Base-by-base conservation (phyloP, 768 basidiomycete genomes). In the Mycena leptocephala region DNA sequence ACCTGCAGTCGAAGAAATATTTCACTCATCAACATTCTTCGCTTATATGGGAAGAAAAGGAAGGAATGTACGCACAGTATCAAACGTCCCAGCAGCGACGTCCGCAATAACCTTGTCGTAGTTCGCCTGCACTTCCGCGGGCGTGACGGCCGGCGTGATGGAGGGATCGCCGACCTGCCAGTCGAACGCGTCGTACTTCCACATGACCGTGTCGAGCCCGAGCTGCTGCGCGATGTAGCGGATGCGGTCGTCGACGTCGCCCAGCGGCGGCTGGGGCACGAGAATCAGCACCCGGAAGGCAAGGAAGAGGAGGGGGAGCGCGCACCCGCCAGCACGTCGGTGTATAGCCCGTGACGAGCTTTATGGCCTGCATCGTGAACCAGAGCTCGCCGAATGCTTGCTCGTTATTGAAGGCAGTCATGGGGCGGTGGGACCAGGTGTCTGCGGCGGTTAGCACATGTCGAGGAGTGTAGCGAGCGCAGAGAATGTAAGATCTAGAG, bases 351-450 rank as follows among this genome's bases (percentile, higher is more conserved):
- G 87, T 79, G 22, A 88, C 89, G 28, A 92, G 84, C 77, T 92
- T 91, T 64, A 93, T 89, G 1, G 86, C 84, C 86, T 92, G 77
- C 77, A 92, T 77, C 90, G 91, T 92, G 84, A 95, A 96, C 74
- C 93, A 95, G 22, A 96, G 86, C 82, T 96, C 95, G 5, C 95
- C 95, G 72, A 95, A 95, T 5, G 91, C 93, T 75, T 93, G 85
- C 77, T 91, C 85, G 80, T 92, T 95, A 11, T 88, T 83, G 51
- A 93, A 86, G 2, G 90, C 80, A 0, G 93, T 93, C 90, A 89
- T 93, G 63, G 90, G 89, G 20, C 84, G 86, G 76, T 92, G 90
- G 22, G 90, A 90, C 90, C 90, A 92, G 28, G 88, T 87, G 74
- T 92, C 89, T 90, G 66, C 5, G 55, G 18, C 14, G 2, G 22